Base-by-base conservation (phyloP, 257 asterid genomes). In the Fraxinus cuspidata region DNA sequence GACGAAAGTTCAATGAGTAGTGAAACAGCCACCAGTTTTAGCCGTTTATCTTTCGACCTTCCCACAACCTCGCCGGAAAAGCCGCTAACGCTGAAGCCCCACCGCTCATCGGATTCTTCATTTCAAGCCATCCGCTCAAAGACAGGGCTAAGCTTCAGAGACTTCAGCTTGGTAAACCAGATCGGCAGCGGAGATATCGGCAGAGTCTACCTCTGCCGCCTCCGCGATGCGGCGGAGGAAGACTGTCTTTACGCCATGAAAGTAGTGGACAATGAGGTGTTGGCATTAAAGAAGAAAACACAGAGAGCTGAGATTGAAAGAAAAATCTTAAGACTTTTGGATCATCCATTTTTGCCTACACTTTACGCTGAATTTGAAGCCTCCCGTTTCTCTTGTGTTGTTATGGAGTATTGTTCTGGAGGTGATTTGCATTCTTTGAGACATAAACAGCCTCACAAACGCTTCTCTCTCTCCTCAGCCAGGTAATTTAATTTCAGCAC, bases 101-200 rank as follows among this genome's bases (percentile, higher is more conserved):
- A 90, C 86, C 90, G 96, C 32, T 90, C 96, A 15, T 92, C 97
- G 34, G 97, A 92, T 74, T 86, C 94, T 0, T 83, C 90, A 18
- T 87, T 89, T 76, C 93, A 81, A 31, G 90, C 88, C 4, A 82
- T 88, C 2, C 78, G 83, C 65, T 5, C 83, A 84, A 77, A 79
- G 1, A 77, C 71, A 16, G 83, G 83, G 78, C 81, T 89, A 19
- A 84, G 81, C 40, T 87, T 90, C 80, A 82, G 94, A 25, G 95
- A 93, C 75, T 92, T 91, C 80, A 88, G 87, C 85, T 72, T 93
- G 6, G 92, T 90, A 73, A 86, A 91, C 7, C 96, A 92, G 84
- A 91, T 92, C 86, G 98, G 98, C 4, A 86, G 96, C 81, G 98
- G 98, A 34, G 98, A 93, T 69, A 94, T 94, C 51, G 97, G 97